Base-by-base conservation (phyloP, 345 rosid species). In the Eucalyptus brandiana region DNA sequence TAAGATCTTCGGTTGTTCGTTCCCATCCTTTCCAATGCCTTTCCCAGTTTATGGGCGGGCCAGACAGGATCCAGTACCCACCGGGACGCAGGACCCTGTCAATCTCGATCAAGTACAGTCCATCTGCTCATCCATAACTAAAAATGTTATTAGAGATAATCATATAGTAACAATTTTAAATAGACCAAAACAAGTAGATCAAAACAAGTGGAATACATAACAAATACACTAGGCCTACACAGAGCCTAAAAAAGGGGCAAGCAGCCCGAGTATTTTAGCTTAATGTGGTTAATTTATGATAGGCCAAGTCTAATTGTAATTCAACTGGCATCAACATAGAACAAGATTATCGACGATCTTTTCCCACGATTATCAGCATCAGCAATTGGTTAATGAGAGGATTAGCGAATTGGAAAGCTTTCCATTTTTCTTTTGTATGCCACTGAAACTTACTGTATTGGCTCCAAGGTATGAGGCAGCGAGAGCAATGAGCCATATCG, bases 401-500 rank as follows among this genome's bases (percentile, higher is more conserved):
- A 37, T 69, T 69, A 34, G 81, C 2, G 3, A 69, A 69, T 34
- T 34, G 44, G 81, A 69, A 69, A 69, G 44, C 81, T 69, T 34
- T 19, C 26, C 24, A 34, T 69, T 69, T 69, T 18, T 34, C 13
- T 69, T 69, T 34, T 18, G 44, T 34, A 69, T 69, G 81, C 81
- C 45, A 37, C 45, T 37, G 83, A 8, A 23, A n/a, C 53, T 89
- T 93, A 97, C 99, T 97, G 49, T 92, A 89, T 83, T 92, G 91
- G 45, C 95, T 96, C 99, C 99, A 97, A 12, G 99, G 99, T 48
- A 97, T 96, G 88, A 97, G 98, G 89, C 99, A 97, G 42, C 99
- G 98, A 88, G 99, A 97, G 93, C 99, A 97, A 92, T 97, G 99
- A 13, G 98, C 99, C 96, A 97, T 91, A 91, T 97, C 99, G 44